These are phyloP conservation scores for Triticum timopheevii DNA, from an alignment of 176 grass and related monocot genomes.

Conservation along the genomic window DNA sequence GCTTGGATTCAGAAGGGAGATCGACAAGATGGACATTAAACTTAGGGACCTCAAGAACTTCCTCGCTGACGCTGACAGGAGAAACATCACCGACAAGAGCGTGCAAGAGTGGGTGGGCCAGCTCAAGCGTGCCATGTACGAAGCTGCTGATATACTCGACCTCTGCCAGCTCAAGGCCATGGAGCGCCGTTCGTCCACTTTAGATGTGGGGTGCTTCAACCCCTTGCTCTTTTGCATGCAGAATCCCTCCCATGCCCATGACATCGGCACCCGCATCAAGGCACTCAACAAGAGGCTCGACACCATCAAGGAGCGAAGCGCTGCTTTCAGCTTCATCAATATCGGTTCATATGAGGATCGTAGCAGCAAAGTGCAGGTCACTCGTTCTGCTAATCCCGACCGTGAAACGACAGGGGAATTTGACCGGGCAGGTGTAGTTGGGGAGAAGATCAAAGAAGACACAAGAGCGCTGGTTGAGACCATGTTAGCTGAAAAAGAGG, in stretches of 20 bases:
- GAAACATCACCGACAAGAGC: background rate
- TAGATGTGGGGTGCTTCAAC: background rate
- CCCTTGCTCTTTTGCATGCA: background rate
- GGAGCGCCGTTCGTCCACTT: fast-evolving
- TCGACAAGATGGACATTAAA: too few relatives aligned
- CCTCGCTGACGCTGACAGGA: conserved; percentile 20
- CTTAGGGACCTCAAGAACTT: background rate
- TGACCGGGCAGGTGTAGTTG: background rate
- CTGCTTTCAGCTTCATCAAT: background rate
- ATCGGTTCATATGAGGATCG: background rate
- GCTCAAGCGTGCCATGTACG: conserved; percentile 1
- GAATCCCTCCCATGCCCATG: background rate
- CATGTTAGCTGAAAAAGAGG: background rate
- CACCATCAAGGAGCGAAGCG: background rate
- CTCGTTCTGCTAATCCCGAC: fast-evolving
- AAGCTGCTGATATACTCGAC: background rate
- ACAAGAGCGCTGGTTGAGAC: background rate
- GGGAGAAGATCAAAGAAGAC: conserved; percentile 31
- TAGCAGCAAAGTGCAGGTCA: background rate
- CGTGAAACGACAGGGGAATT: background rate
- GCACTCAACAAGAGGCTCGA: background rate
- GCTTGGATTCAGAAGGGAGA: too few relatives aligned
- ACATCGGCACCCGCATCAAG: conserved; percentile 18
- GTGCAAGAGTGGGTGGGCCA: conserved; percentile 22
- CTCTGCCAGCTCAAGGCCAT: conserved; percentile 23